A percentile compares a stretch with the other conserved stretches of the same genome.
These are phyloP conservation scores for Aspergillus candidus DNA, from an alignment of 2,329 filamentous ascomycete genomes.

Conservation along the genomic window DNA sequence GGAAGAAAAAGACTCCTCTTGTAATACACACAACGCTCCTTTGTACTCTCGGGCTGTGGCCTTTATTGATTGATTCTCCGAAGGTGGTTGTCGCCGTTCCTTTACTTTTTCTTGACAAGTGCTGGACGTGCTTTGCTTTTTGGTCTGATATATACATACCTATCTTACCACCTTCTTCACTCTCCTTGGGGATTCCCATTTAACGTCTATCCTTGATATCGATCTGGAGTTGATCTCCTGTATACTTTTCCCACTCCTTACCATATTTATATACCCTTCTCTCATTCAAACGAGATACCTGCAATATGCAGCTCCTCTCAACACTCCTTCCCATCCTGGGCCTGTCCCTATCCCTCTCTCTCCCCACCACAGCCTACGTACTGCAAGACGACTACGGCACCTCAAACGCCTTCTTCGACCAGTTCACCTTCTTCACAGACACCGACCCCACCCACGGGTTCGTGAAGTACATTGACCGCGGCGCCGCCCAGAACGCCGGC, in stretches of 20 bases:
- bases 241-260: conserved; percentile 4
- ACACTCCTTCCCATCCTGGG: conserved; percentile 23
- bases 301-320: conserved; percentile 23
- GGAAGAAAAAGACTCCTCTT: too few species aligned
- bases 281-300: conserved; percentile 1
- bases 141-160: neutral
- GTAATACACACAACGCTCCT: too few species aligned
- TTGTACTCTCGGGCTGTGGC: too few species aligned
- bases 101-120: neutral
- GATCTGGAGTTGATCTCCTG: neutral
- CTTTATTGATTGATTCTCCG: too few species aligned
- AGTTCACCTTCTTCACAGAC: conserved; percentile 47
- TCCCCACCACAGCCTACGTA: conserved; percentile 33
- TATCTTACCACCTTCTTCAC: neutral
- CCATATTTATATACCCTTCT: conserved; percentile 1
- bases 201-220: too few species aligned
- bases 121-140: neutral
- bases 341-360: conserved; percentile 17
- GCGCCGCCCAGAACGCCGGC: conserved; percentile 51
- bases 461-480: conserved; percentile 60
- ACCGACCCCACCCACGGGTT: conserved; percentile 68
- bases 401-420: conserved; percentile 44
- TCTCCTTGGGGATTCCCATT: too few species aligned
- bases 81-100: too few species aligned
- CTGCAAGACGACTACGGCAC: conserved; percentile 45